A percentile compares a stretch with the other conserved stretches of the same genome.
Conservation (phyloP, 2,329 filamentous ascomycete genomes). For the Samsoniella hepiali region DNA sequence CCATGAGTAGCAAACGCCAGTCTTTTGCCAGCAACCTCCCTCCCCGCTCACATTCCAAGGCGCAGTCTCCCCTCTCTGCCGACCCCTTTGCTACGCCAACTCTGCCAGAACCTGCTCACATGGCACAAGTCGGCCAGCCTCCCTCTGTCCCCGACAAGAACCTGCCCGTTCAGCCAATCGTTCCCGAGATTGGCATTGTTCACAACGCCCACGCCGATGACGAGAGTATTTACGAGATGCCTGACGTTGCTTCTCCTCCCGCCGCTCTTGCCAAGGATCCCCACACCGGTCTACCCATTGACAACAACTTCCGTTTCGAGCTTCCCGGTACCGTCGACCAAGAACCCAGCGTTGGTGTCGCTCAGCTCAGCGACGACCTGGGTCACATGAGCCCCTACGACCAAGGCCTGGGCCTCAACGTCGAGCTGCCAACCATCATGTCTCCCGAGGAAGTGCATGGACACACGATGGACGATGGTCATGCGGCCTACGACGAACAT, state of each 20-base stretch:
- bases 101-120: slow-evolving; percentile 29
- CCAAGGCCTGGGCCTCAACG: slow-evolving; percentile 35
- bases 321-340: slow-evolving; percentile 18
- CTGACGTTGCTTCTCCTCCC: slow-evolving; percentile 30
- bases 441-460: slow-evolving; percentile 22
- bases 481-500: slow-evolving; percentile 21
- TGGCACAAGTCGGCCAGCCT: slow-evolving; percentile 17
- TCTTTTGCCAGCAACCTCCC: slow-evolving; percentile 32
- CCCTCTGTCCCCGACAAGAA: slow-evolving; percentile 27
- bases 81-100: slow-evolving; percentile 38
- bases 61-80: slow-evolving; percentile 34
- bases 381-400: slow-evolving; percentile 27
- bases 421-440: slow-evolving; percentile 32
- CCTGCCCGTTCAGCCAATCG: slow-evolving; percentile 33
- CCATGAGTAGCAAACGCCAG: slow-evolving; percentile 38
- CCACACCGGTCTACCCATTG: slow-evolving; percentile 24
- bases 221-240: slow-evolving; percentile 28
- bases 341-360: slow-evolving; percentile 16
- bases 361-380: slow-evolving; percentile 22
- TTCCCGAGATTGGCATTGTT: slow-evolving; percentile 39
- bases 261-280: slow-evolving; percentile 30
- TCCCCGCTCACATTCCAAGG: slow-evolving; percentile 42
- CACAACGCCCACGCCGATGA: slow-evolving; percentile 24
- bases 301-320: slow-evolving; percentile 19
- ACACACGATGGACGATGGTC: slow-evolving; percentile 17